These are phyloP conservation scores for Fusarium buxicola DNA, from an alignment of 2,329 filamentous ascomycete species.

Conservation along the genomic window DNA sequence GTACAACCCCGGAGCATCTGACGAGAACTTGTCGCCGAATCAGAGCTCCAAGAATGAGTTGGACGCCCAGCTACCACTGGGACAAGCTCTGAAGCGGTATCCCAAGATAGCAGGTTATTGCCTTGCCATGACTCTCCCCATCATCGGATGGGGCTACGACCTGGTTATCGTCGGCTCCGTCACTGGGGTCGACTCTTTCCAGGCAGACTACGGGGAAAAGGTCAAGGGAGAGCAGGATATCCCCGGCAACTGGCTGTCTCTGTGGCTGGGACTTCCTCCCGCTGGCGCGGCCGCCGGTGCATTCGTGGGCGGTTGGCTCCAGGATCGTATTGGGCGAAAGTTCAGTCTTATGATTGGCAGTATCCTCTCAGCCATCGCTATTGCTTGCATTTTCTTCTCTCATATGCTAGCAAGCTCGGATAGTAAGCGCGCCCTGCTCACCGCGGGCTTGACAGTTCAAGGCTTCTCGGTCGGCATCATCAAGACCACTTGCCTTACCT, in stretches of 20 bases:
- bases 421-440: slow-evolving; percentile 42
- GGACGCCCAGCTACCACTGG: slow-evolving; percentile 38
- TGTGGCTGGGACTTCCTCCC: slow-evolving; percentile 44
- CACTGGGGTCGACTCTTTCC: slow-evolving; percentile 46
- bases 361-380: slow-evolving; percentile 40
- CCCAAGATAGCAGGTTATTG: slow-evolving; percentile 46
- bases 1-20: slow-evolving; percentile 12
- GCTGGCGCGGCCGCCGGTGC: slow-evolving; percentile 43
- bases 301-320: slow-evolving; percentile 44
- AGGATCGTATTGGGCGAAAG: slow-evolving; percentile 45
- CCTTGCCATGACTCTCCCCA: slow-evolving; percentile 42
- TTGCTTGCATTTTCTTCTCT: slow-evolving; percentile 47
- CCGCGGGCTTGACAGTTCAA: slow-evolving; percentile 42
- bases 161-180: slow-evolving; percentile 45
- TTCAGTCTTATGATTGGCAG: slow-evolving; percentile 42
- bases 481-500: slow-evolving; percentile 44
- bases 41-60: not conserved
- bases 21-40: not conserved
- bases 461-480: slow-evolving; percentile 45
- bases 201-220: slow-evolving; percentile 44
- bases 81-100: slow-evolving; percentile 43
- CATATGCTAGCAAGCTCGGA: slow-evolving; percentile 17
- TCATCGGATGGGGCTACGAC: slow-evolving; percentile 49
- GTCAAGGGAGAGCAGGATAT: slow-evolving; percentile 42
- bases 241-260: slow-evolving; percentile 44